Evolutionary conservation across 2,329 filamentous ascomycete species (phyloP).

Genomic region (Colletotrichum sp.): DNA sequence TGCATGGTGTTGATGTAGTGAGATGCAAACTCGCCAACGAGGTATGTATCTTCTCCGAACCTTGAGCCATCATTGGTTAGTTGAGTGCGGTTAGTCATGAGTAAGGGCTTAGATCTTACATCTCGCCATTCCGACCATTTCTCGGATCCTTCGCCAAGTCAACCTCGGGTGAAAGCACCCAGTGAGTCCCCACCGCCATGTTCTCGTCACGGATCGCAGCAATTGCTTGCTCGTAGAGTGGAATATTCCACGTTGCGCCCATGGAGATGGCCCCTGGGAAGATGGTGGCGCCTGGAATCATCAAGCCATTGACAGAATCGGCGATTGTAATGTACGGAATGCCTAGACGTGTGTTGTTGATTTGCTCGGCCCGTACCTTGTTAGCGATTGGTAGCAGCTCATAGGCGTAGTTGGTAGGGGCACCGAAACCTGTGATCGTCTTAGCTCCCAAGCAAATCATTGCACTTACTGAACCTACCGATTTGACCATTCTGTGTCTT

Average conservation of each 20-base stretch:
- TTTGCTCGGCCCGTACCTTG: slow-evolving; percentile 24
- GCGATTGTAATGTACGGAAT: slow-evolving; percentile 30
- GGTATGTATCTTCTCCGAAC: slow-evolving; percentile 35
- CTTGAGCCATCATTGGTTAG: slow-evolving; percentile 8
- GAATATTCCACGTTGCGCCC: slow-evolving; percentile 33
- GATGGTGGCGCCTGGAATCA: slow-evolving; percentile 31
- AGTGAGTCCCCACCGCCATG: slow-evolving; percentile 32
- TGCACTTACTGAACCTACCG: neutral
- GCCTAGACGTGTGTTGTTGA: slow-evolving; percentile 22
- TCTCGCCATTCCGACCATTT: slow-evolving; percentile 26
- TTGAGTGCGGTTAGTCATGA: too few species aligned
- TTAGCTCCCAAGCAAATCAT: neutral
- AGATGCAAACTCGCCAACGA: slow-evolving; percentile 34
- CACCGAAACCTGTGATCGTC: slow-evolving; percentile 26
- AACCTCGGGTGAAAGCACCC: slow-evolving; percentile 37
- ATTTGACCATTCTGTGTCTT: slow-evolving; percentile 15
- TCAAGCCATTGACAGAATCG: slow-evolving; percentile 34
- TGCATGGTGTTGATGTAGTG: slow-evolving; percentile 39
- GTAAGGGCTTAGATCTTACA: slow-evolving; percentile 1
- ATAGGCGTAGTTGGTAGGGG: slow-evolving; percentile 31
- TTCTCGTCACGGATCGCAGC: slow-evolving; percentile 34
- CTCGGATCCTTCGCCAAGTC: slow-evolving; percentile 36
- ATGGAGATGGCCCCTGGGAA: slow-evolving; percentile 34
- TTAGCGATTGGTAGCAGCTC: slow-evolving; percentile 30
- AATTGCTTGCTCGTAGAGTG: slow-evolving; percentile 30